Base-by-base conservation (phyloP, 2,329 filamentous ascomycete genomes). In the Chaetomiaceae sp. region DNA sequence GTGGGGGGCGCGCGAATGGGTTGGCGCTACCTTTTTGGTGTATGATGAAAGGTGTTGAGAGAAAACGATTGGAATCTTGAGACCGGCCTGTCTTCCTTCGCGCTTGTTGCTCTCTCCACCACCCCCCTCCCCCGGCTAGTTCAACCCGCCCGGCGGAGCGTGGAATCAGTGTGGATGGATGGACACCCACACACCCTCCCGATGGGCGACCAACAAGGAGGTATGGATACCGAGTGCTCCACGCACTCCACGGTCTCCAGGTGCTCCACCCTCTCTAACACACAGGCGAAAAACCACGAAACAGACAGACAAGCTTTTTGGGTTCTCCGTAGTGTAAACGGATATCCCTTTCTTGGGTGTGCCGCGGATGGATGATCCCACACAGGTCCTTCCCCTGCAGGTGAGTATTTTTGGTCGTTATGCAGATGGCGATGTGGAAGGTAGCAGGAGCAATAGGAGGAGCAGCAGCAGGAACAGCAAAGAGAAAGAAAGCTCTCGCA, bases 21-120 rank as follows among this genome's bases (percentile, higher is more conserved):
- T 52, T 31, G 41, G 30, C 23, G 35, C 44, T 48, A 48, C 33
- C 50, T 50, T 55, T 48, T 54, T 48, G 45, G 50, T 46, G 48
- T n/a, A 44, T 43, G 46, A 47, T 7, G 30, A 27, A 13, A n/a
- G 30, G 14, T 55, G 48, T 51, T 46, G 47, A 53, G 34, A 19
- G 14, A 25, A 23, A 54, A 47, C 25, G n/a, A n/a, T n/a, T 27
- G 46, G 51, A 49, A 54, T 52, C 46, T 54, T 39, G 39, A 53
- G 44, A 33, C 34, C 19, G 39, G 42, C 33, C 47, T 38, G 41
- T 42, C 44, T 40, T 43, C 41, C 27, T 17, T 21, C 31, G 31
- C 30, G 37, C 41, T 39, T 21, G n/a, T 33, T 40, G 23, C 38
- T 37, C 38, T 41, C 47, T 49, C 48, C 34, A 35, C 34, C n/a